Evolutionary conservation across 768 basidiomycete species (phyloP).

Genomic region (Arthromyces matolae): DNA sequence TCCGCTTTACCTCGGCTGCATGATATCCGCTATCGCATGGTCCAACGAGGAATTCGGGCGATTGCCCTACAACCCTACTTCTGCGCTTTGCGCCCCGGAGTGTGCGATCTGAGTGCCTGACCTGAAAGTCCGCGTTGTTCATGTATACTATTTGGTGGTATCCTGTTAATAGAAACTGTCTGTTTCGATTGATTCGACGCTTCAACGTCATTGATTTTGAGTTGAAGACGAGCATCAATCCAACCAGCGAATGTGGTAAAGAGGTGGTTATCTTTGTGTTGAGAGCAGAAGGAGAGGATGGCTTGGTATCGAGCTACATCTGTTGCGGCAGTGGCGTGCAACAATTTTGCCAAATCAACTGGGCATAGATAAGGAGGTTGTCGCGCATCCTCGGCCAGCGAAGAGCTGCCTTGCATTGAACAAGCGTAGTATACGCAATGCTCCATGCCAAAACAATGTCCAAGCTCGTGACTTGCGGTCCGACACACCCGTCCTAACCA

Average conservation of each 20-base stretch:
- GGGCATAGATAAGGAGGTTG: conserved; percentile 35
- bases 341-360: conserved; percentile 29
- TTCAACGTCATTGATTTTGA: no score
- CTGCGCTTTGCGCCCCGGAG: conserved; percentile 49
- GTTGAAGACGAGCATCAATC: background rate
- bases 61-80: conserved; percentile 52
- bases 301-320: no score
- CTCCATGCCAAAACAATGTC: conserved; percentile 40
- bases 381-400: conserved; percentile 29
- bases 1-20: conserved; percentile 40
- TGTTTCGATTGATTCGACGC: no score
- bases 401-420: conserved; percentile 33
- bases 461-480: conserved; percentile 36
- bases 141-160: no score
- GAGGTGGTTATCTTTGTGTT: background rate
- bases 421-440: conserved; percentile 37
- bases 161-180: no score
- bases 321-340: conserved; percentile 24
- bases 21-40: conserved; percentile 46
- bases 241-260: background rate
- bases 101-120: conserved; percentile 34
- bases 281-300: no score
- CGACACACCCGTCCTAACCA: conserved; percentile 34
- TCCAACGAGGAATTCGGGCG: conserved; percentile 45
- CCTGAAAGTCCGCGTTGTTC: conserved; percentile 1